Percentiles rank a stretch among this genome's conserved stretches.
Conservation (phyloP, 106 monocot species). For the Xerophyta viscosa region DNA sequence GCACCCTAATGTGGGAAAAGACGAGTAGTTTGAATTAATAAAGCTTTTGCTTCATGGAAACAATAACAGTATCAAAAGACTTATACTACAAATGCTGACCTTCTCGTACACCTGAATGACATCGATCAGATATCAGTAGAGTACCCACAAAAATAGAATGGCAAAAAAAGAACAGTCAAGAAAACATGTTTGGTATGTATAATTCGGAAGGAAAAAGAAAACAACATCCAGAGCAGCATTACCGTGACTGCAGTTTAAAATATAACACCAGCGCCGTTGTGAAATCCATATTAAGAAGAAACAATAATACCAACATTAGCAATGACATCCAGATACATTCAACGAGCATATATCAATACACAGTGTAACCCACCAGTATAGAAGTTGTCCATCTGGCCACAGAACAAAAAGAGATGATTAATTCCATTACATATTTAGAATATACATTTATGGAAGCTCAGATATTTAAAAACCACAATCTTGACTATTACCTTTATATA, state of each 20-base stretch:
- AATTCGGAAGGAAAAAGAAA: slow-evolving; percentile 1
- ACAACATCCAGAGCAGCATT: slow-evolving; percentile 21
- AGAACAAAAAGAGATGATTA: slow-evolving; percentile 9
- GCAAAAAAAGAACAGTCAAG: slow-evolving; percentile 4
- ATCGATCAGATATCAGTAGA: no score
- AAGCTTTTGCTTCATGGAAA: no score
- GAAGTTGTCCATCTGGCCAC: slow-evolving; percentile 96
- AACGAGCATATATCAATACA: not conserved
- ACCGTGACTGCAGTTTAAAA: slow-evolving; percentile 67
- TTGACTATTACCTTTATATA: slow-evolving; percentile 75
- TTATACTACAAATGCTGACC: slow-evolving; percentile 35
- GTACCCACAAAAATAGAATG: not conserved
- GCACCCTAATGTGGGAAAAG: slow-evolving; percentile 54
- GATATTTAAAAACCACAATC: slow-evolving; percentile 4
- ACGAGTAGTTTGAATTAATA: no score
- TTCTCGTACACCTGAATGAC: slow-evolving; percentile 99
- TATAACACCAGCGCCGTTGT: not conserved
- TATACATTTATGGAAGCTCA: not conserved
- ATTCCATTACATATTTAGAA: not conserved
- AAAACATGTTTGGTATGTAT: not conserved
- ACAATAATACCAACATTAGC: not conserved
- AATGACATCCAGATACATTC: not conserved
- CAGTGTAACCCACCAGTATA: slow-evolving; percentile 60
- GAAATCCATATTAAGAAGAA: slow-evolving; percentile 5
- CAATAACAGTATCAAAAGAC: not conserved